Evolutionary conservation across 2,329 filamentous ascomycete genomes (phyloP).

Genomic region (Venturia nashicola): DNA sequence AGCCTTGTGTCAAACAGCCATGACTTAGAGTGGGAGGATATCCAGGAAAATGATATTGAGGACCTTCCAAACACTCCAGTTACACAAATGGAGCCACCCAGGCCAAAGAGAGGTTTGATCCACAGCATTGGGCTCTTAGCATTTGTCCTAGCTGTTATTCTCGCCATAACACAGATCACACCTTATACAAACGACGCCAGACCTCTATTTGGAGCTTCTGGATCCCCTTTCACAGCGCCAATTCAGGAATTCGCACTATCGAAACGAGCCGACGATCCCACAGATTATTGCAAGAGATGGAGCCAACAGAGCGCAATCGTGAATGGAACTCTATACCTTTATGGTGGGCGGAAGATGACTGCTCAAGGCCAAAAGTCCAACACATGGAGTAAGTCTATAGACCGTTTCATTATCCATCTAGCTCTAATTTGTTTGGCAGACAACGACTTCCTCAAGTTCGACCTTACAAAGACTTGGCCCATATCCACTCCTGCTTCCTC

Average conservation of each 20-base stretch:
- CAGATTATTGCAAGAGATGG: slow-evolving; percentile 52
- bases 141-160: slow-evolving; percentile 13
- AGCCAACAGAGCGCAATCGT: slow-evolving; percentile 55
- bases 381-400: slow-evolving; percentile 51
- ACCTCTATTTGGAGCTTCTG: slow-evolving; percentile 19
- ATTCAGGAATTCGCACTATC: slow-evolving; percentile 7
- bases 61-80: background rate
- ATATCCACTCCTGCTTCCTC: slow-evolving; percentile 49
- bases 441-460: slow-evolving; percentile 60
- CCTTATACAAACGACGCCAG: slow-evolving; percentile 16
- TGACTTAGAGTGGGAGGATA: slow-evolving; percentile 13
- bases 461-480: slow-evolving; percentile 62
- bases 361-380: slow-evolving; percentile 44
- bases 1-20: slow-evolving; percentile 11
- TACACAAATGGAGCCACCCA: background rate
- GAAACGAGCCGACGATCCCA: slow-evolving; percentile 35
- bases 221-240: slow-evolving; percentile 14
- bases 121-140: slow-evolving; percentile 16
- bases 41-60: slow-evolving; percentile 1
- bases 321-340: slow-evolving; percentile 66
- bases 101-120: slow-evolving; percentile 6
- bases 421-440: slow-evolving; percentile 28
- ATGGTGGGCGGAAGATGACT: slow-evolving; percentile 55
- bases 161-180: slow-evolving; percentile 17
- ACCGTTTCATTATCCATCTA: slow-evolving; percentile 5